phyloP scores from a whole-genome alignment of 2,329 filamentous ascomycete species.

The Penicillium sp. region DNA sequence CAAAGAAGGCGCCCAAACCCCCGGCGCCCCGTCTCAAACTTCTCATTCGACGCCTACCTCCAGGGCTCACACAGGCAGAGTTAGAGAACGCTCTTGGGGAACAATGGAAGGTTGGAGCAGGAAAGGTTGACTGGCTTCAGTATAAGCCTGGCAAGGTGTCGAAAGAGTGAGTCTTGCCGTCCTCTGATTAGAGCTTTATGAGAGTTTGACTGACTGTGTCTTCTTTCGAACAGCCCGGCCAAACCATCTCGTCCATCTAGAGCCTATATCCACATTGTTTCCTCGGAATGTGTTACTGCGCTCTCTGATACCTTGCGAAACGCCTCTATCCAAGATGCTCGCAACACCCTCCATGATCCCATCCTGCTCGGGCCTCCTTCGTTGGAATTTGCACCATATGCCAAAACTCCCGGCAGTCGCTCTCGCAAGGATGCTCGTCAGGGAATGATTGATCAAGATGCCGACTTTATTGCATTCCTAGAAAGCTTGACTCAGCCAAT shows the following conservation, averaged over 20 bases:
- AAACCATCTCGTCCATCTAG: slow-evolving; percentile 81
- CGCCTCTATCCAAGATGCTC: slow-evolving; percentile 76
- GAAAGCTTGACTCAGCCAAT: slow-evolving; percentile 79
- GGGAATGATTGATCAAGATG: slow-evolving; percentile 94
- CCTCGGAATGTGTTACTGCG: slow-evolving; percentile 64
- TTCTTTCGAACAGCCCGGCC: slow-evolving; percentile 61
- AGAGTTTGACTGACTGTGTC: not conserved
- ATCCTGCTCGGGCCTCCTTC: slow-evolving; percentile 76
- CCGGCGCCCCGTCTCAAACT: slow-evolving; percentile 74
- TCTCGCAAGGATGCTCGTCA: slow-evolving; percentile 79
- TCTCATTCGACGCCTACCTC: slow-evolving; percentile 79
- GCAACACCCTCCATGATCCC: slow-evolving; percentile 70
- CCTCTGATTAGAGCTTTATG: not conserved
- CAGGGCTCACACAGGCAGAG: slow-evolving; percentile 78
- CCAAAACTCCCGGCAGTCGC: slow-evolving; percentile 75
- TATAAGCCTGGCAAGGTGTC: slow-evolving; percentile 77
- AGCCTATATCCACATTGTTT: slow-evolving; percentile 80
- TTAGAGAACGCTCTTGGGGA: slow-evolving; percentile 72
- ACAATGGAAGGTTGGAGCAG: slow-evolving; percentile 78
- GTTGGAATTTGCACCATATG: slow-evolving; percentile 81
- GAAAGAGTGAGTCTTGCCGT: slow-evolving; percentile 64
- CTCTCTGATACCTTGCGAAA: slow-evolving; percentile 72
- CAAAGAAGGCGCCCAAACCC: slow-evolving; percentile 49
- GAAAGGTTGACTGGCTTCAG: slow-evolving; percentile 81
- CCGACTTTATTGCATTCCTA: slow-evolving; percentile 92